Percentiles rank a stretch among this genome's conserved stretches.
Conservation (phyloP, 768 basidiomycete species). For the Russula dissimulans region DNA sequence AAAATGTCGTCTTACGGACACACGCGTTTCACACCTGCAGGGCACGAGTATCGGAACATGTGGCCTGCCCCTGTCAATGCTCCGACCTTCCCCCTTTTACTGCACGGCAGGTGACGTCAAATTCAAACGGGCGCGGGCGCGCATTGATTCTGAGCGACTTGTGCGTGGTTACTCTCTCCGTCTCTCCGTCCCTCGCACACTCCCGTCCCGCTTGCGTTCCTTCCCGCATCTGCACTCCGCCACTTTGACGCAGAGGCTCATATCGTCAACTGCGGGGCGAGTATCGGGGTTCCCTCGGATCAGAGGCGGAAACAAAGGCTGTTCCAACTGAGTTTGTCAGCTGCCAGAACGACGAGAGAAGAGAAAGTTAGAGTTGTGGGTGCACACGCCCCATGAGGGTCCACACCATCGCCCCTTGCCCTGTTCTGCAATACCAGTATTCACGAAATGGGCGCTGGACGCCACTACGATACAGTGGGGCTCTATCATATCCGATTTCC, state of each 20-base stretch:
- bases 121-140: neutral
- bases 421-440: too few species aligned
- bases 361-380: too few species aligned
- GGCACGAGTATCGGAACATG: constrained; percentile 1
- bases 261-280: neutral
- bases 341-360: neutral
- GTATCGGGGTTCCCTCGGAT: neutral
- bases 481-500: too few species aligned
- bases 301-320: neutral
- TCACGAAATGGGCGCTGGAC: too few species aligned
- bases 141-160: neutral
- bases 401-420: too few species aligned
- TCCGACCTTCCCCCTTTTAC: constrained; percentile 5
- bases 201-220: neutral
- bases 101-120: constrained; percentile 7
- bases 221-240: too few species aligned
- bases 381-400: too few species aligned
- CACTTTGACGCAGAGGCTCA: too few species aligned
- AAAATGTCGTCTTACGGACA: constrained; percentile 1
- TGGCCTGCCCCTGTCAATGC: neutral
- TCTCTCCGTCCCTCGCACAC: neutral
- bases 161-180: too few species aligned
- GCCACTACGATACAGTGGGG: too few species aligned
- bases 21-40: constrained; percentile 1
- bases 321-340: neutral